These are phyloP conservation scores for Ascochyta viciae-villosae DNA, from an alignment of 2,329 filamentous ascomycete genomes.

Conservation along the genomic window DNA sequence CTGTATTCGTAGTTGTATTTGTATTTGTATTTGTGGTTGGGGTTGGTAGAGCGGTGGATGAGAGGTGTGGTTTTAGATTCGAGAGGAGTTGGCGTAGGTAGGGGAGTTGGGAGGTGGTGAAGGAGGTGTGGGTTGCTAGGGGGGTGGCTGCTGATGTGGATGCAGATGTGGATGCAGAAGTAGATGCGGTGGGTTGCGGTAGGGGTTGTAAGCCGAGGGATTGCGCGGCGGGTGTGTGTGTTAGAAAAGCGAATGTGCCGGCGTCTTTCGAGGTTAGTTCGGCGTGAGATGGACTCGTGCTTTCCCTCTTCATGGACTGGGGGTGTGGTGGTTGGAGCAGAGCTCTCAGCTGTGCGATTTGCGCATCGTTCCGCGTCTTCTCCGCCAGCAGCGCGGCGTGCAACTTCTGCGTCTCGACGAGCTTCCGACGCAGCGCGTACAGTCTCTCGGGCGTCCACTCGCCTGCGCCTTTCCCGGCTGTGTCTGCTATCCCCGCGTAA, in stretches of 20 bases:
- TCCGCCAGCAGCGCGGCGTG: conserved; percentile 74
- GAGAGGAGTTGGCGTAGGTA: conserved; percentile 75
- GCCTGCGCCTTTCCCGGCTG: background rate
- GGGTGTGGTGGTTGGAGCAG: conserved; percentile 52
- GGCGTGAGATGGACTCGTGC: conserved; percentile 2
- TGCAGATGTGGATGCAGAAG: too few species aligned
- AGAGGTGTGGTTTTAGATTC: conserved; percentile 70
- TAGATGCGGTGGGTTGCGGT: conserved; percentile 35
- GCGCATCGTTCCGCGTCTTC: conserved; percentile 72
- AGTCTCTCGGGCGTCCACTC: conserved; percentile 66
- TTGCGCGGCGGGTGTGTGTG: conserved; percentile 56
- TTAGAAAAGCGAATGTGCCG: conserved; percentile 63
- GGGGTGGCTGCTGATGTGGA: conserved; percentile 29
- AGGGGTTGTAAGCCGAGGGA: conserved; percentile 53
- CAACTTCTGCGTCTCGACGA: conserved; percentile 80
- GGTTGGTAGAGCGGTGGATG: conserved; percentile 42
- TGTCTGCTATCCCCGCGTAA: conserved; percentile 69
- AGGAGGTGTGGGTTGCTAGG: conserved; percentile 68
- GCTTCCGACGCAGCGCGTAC: conserved; percentile 72
- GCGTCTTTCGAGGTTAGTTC: background rate
- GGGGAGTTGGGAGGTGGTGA: conserved; percentile 83
- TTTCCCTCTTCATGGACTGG: conserved; percentile 26
- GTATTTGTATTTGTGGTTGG: conserved; percentile 12
- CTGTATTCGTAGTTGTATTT: conserved; percentile 36
- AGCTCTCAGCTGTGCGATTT: conserved; percentile 69